Evolutionary conservation across 495 filamentous ascomycete genomes (phyloP), one percentile per base, ranked within the genome.

Genomic region (Talaromyces liani): DNA sequence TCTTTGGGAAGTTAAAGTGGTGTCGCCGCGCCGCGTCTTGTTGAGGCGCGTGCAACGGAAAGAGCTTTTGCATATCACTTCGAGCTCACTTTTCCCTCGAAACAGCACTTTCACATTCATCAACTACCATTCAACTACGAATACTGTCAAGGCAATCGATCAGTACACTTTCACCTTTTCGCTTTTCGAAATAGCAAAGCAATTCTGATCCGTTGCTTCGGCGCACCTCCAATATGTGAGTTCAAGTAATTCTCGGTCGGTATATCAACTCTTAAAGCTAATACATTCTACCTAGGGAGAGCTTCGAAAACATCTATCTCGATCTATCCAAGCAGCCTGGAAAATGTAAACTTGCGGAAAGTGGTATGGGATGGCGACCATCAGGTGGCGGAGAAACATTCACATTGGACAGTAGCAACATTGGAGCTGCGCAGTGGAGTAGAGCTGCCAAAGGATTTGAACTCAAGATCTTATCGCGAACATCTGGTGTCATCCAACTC

Each of bases 251-350:
- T 29, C 14, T 25, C 31, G 29, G n/a, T 59, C 14, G 25, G 14
- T 31, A 51, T 47, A 34, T 61, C 41, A 47, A 56, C 25, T 33
- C 24, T 41, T 31, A 9, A 58, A 36, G 5, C 41, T 47, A 49
- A 51, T 25, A 9, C 25, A 33, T 62, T 51, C 8, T 36, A 57
- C 54, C 27, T 12, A 89, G 85, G 86, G 94, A 98, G 85, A 91
- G 85, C 72, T 99, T 99, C 71, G 92, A 98, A 70, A 91, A 90
- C 71, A 96, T 97, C 78, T 90, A 94, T 75, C 84, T 99, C 64
- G 93, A 99, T 74, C 81, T 99, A 29, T 97, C 92, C 56, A 91
- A 90, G 71, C 87, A 91, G 69, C 81, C 85, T 14, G 95, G 95
- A 65, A 93, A 91, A 81, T 96, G 91, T 79, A 87, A 93, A 69